A percentile compares a stretch with the other conserved stretches of the same genome.
Evolutionary conservation across 441 rosid species (phyloP).

Genomic region (Euphorbia corollata): DNA sequence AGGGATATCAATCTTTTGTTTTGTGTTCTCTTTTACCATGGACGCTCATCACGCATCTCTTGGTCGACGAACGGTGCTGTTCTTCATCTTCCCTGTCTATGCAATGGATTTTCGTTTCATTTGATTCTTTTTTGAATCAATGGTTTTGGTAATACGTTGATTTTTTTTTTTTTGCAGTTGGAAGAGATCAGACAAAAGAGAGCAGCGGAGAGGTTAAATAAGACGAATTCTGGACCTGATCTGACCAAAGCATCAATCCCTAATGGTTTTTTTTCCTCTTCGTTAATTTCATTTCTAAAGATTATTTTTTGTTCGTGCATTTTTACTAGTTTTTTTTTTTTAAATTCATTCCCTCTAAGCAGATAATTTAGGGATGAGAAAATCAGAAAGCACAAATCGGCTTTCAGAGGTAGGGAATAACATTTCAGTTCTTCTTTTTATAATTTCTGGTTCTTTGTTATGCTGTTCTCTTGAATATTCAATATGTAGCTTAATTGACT

Average conservation of each 20-base stretch:
- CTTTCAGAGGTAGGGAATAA: slow-evolving; percentile 72
- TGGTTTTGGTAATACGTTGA: not conserved
- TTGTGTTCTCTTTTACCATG: slow-evolving; percentile 27
- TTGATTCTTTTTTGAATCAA: not conserved
- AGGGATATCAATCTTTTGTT: too few species aligned
- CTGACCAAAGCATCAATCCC: slow-evolving; percentile 43
- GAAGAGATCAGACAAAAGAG: slow-evolving; percentile 90
- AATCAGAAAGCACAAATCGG: slow-evolving; percentile 72
- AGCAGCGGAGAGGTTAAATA: slow-evolving; percentile 84
- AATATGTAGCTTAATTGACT: not conserved
- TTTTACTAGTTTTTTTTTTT: too few species aligned
- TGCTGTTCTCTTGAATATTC: not conserved
- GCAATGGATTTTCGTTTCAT: not conserved
- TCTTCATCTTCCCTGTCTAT: slow-evolving; percentile 9
- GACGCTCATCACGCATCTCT: slow-evolving; percentile 71
- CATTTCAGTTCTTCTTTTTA: not conserved
- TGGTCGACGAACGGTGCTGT: slow-evolving; percentile 92
- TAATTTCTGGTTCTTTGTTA: not conserved
- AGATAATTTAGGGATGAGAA: slow-evolving; percentile 55
- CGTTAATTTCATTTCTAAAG: not conserved
- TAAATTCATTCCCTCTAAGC: not conserved
- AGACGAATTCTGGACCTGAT: slow-evolving; percentile 77
- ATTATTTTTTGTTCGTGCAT: not conserved
- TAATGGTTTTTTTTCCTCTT: slow-evolving; percentile 14
- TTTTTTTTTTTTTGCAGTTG: slow-evolving; percentile 35